These are phyloP conservation scores for Tuber calosporum DNA, from an alignment of 495 filamentous ascomycete genomes.

Conservation along the genomic window DNA sequence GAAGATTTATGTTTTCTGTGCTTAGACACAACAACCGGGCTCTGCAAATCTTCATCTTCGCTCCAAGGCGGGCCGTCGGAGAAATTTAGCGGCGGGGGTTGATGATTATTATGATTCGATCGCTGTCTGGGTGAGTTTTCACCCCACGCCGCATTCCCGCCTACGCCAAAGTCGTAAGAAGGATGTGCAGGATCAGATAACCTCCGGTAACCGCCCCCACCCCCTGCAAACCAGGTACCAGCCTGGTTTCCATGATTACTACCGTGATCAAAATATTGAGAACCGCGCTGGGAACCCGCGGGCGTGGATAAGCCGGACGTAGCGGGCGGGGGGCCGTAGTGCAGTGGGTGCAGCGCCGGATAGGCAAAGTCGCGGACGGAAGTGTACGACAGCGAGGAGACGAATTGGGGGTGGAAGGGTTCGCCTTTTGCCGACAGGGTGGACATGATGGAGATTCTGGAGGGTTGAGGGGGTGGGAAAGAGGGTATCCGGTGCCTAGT, in stretches of 20 bases:
- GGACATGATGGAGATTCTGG: constrained; percentile 59
- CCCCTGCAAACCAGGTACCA: constrained; percentile 37
- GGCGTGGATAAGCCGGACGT: constrained; percentile 74
- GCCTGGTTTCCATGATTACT: constrained; percentile 12
- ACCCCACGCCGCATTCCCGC: constrained; percentile 42
- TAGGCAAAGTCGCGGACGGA: constrained; percentile 96
- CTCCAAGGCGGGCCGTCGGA: constrained; percentile 92
- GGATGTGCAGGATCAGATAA: constrained; percentile 70
- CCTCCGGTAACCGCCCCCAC: constrained; percentile 49
- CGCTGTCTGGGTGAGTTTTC: constrained; percentile 41
- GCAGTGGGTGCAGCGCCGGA: constrained; percentile 68
- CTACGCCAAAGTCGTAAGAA: constrained; percentile 49
- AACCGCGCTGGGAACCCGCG: constrained; percentile 57
- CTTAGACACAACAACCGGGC: constrained; percentile 64
- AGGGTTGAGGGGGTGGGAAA: constrained; percentile 53
- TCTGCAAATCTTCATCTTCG: constrained; percentile 92
- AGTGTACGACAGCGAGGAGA: constrained; percentile 80
- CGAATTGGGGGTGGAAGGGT: constrained; percentile 74
- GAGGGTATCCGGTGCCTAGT: constrained; percentile 54
- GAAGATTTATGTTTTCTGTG: constrained; percentile 81
- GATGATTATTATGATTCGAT: constrained; percentile 31
- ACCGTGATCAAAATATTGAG: constrained; percentile 37
- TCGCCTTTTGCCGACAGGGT: constrained; percentile 58
- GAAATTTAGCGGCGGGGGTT: constrained; percentile 78
- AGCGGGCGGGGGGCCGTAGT: constrained; percentile 86